Evolutionary conservation across 2,329 filamentous ascomycete genomes (phyloP).

Genomic region (Ophioceras dolichostomum): DNA sequence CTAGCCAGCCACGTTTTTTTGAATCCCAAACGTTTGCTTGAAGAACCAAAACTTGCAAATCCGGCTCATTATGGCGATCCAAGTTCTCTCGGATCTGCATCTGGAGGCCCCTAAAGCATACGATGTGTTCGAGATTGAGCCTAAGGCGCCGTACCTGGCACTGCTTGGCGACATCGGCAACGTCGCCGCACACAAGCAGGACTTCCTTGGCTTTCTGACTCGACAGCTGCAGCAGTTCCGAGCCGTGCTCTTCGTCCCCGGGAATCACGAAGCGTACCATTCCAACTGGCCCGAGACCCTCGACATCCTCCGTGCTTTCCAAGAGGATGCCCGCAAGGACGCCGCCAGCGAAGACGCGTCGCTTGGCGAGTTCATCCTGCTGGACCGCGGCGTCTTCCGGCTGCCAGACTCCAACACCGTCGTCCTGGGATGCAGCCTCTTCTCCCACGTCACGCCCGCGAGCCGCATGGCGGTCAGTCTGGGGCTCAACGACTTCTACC

Average conservation of each 20-base stretch:
- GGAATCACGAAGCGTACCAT: conserved; percentile 44
- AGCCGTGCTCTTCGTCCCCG: conserved; percentile 36
- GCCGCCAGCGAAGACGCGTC: conserved; percentile 6
- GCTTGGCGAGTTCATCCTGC: conserved; percentile 25
- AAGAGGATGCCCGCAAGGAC: conserved; percentile 10
- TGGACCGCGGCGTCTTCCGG: conserved; percentile 18
- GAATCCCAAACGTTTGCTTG: too few species aligned
- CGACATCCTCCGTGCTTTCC: conserved; percentile 17
- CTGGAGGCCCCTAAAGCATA: conserved; percentile 37
- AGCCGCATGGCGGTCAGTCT: conserved; percentile 23
- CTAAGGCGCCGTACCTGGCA: conserved; percentile 36
- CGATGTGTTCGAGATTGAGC: conserved; percentile 32
- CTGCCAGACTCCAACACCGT: conserved; percentile 13
- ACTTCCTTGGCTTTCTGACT: conserved; percentile 32
- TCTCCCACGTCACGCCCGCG: conserved; percentile 29
- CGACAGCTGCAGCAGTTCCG: conserved; percentile 34
- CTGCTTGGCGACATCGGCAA: conserved; percentile 46
- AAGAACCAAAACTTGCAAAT: too few species aligned
- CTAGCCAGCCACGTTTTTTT: too few species aligned
- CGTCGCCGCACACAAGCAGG: conserved; percentile 22
- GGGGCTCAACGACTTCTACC: conserved; percentile 38
- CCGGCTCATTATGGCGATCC: conserved; percentile 21
- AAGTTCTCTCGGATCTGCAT: conserved; percentile 47
- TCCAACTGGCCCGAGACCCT: conserved; percentile 22
- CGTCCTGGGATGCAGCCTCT: conserved; percentile 28